phyloP scores from a whole-genome alignment of 225 moss, liverwort and hornwort genomes.

The Marchantia polymorpha region DNA sequence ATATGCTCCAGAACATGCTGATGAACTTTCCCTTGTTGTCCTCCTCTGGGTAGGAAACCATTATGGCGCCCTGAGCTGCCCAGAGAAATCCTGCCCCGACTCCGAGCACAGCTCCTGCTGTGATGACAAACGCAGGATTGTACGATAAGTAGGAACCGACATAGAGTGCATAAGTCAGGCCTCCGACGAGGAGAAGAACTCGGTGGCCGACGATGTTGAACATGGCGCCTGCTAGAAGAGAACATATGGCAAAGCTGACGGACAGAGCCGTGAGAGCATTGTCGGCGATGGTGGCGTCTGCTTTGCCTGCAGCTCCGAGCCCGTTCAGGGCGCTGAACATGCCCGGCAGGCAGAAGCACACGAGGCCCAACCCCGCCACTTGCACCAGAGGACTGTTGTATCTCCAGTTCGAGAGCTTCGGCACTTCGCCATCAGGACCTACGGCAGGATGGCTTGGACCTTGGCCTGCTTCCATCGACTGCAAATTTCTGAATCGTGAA shows the following conservation, averaged over 20 bases:
- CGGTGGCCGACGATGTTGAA: conserved; percentile 61
- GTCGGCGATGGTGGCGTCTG: conserved; percentile 60
- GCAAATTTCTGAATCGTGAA: too few species aligned
- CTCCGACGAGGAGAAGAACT: conserved; percentile 44
- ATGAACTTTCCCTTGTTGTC: conserved; percentile 55
- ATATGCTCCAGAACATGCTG: conserved; percentile 61
- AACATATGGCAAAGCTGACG: conserved; percentile 55
- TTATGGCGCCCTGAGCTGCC: too few species aligned
- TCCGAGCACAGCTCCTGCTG: conserved; percentile 39
- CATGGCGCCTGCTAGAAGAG: conserved; percentile 52
- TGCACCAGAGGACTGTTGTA: conserved; percentile 42
- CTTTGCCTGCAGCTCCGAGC: conserved; percentile 61
- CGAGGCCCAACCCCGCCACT: conserved; percentile 42
- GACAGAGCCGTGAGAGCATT: conserved; percentile 63
- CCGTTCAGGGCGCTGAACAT: conserved; percentile 76
- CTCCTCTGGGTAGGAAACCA: conserved; percentile 60
- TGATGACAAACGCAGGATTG: conserved; percentile 53
- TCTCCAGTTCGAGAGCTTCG: background rate
- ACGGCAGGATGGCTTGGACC: too few species aligned
- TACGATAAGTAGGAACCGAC: conserved; percentile 64
- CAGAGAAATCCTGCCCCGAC: conserved; percentile 38
- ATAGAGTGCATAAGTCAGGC: conserved; percentile 58
- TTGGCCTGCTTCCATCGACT: too few species aligned
- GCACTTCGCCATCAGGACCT: too few species aligned
- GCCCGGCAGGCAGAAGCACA: conserved; percentile 62